Conservation (phyloP, 2,329 filamentous ascomycete genomes). For the Malbranchea zuffiana region DNA sequence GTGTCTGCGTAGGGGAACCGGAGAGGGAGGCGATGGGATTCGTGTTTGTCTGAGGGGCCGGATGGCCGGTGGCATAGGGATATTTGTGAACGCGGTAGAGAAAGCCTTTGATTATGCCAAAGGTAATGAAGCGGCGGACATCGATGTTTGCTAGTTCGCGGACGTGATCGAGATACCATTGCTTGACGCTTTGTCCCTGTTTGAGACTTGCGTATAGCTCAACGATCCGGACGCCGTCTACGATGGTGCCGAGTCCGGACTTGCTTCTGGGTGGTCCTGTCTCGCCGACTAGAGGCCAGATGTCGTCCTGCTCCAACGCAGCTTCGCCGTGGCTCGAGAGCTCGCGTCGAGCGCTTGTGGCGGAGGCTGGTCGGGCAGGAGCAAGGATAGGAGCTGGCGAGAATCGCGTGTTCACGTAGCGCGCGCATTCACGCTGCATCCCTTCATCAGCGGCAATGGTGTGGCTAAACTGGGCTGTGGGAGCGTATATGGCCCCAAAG, state of each 20-base stretch:
- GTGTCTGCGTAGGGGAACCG: slow-evolving; percentile 12
- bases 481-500: slow-evolving; percentile 83
- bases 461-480: slow-evolving; percentile 63
- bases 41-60: slow-evolving; percentile 19
- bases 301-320: slow-evolving; percentile 26
- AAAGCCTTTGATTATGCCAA: slow-evolving; percentile 90
- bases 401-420: slow-evolving; percentile 59
- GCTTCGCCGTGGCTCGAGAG: slow-evolving; percentile 15
- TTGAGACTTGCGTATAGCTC: slow-evolving; percentile 77
- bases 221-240: slow-evolving; percentile 48
- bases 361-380: slow-evolving; percentile 13
- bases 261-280: slow-evolving; percentile 18
- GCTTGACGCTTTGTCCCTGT: slow-evolving; percentile 71
- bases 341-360: not conserved
- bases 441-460: slow-evolving; percentile 62
- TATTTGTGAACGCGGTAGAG: slow-evolving; percentile 90
- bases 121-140: slow-evolving; percentile 82
- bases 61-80: slow-evolving; percentile 46
- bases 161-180: slow-evolving; percentile 71
- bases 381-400: slow-evolving; percentile 21
- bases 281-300: slow-evolving; percentile 35
- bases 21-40: slow-evolving; percentile 5
- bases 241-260: slow-evolving; percentile 8
- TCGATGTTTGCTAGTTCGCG: slow-evolving; percentile 67
- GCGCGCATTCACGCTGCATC: slow-evolving; percentile 77